phyloP scores from a whole-genome alignment of 768 basidiomycete species.

The Boletus speciosus region DNA sequence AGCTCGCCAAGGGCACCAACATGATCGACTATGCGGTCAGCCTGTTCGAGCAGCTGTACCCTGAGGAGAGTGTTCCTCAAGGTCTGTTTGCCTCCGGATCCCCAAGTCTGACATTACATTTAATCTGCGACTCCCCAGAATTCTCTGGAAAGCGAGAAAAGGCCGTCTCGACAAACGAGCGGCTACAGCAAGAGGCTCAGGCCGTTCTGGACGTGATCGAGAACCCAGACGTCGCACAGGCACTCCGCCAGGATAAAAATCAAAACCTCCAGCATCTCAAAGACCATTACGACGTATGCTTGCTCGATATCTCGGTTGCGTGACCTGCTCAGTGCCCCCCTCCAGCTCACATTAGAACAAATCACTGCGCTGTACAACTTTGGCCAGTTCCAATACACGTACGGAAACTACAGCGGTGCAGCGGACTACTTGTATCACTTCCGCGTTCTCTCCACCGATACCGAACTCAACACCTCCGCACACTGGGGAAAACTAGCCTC shows the following conservation, averaged over 20 bases:
- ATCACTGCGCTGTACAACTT: constrained; percentile 96
- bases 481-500: constrained; percentile 99
- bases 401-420: constrained; percentile 94
- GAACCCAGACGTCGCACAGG: constrained; percentile 93
- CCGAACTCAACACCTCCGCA: constrained; percentile 90
- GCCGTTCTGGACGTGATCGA: constrained; percentile 94
- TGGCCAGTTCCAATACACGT: constrained; percentile 98
- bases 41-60: constrained; percentile 75
- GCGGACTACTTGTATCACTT: constrained; percentile 99
- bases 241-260: constrained; percentile 92
- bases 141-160: constrained; percentile 79
- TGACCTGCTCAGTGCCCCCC: constrained; percentile 1
- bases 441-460: constrained; percentile 92
- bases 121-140: constrained; percentile 44
- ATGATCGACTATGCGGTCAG: constrained; percentile 93
- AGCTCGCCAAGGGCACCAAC: constrained; percentile 93
- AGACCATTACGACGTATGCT: constrained; percentile 81
- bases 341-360: constrained; percentile 89
- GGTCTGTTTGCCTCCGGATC: constrained; percentile 43
- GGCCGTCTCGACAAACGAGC: constrained; percentile 80
- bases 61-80: constrained; percentile 62
- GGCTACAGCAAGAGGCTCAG: constrained; percentile 85
- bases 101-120: neutral
- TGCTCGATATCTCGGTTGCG: neutral
- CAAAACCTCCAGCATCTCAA: constrained; percentile 94